A percentile compares a stretch with the other conserved stretches of the same genome.
phyloP scores from a whole-genome alignment of 2,329 filamentous ascomycete species.

The Xenosphaeropsis pyriputrescens region DNA sequence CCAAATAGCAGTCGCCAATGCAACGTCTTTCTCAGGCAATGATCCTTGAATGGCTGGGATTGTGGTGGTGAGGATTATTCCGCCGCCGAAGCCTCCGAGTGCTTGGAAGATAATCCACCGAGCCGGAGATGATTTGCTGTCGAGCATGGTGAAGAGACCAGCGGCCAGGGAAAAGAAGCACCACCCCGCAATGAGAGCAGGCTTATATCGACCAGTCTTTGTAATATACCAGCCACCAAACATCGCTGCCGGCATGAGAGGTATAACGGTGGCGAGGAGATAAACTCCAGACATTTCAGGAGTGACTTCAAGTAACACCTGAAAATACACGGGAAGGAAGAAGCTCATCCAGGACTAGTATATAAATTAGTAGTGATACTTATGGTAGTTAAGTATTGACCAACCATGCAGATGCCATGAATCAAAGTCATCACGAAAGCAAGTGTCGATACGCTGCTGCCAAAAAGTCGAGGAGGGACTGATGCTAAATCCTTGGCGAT shows the following conservation, averaged over 20 bases:
- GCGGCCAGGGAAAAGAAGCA: conserved; percentile 8
- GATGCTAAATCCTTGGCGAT: conserved; percentile 2
- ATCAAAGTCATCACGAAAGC: not conserved
- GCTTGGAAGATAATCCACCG: conserved; percentile 28
- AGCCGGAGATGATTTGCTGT: conserved; percentile 19
- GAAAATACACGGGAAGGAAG: conserved; percentile 12
- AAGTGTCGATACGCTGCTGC: not conserved
- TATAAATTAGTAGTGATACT: no score
- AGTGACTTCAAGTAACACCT: conserved; percentile 12
- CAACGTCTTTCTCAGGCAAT: conserved; percentile 20
- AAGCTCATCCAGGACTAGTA: conserved; percentile 17
- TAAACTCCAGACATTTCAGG: conserved; percentile 24
- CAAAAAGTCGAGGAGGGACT: not conserved
- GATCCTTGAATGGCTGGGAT: conserved; percentile 28
- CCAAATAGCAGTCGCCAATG: conserved; percentile 4
- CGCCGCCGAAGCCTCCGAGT: conserved; percentile 23
- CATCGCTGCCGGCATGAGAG: conserved; percentile 22
- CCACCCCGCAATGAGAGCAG: conserved; percentile 21
- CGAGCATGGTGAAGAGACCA: conserved; percentile 26
- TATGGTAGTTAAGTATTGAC: no score
- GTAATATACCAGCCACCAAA: conserved; percentile 18
- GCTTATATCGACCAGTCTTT: conserved; percentile 25
- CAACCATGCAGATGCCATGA: no score
- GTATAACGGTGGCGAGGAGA: conserved; percentile 22
- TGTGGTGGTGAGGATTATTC: conserved; percentile 24